Base-by-base conservation (phyloP, 176 grass and related monocot species). In the Elymus sibiricus region DNA sequence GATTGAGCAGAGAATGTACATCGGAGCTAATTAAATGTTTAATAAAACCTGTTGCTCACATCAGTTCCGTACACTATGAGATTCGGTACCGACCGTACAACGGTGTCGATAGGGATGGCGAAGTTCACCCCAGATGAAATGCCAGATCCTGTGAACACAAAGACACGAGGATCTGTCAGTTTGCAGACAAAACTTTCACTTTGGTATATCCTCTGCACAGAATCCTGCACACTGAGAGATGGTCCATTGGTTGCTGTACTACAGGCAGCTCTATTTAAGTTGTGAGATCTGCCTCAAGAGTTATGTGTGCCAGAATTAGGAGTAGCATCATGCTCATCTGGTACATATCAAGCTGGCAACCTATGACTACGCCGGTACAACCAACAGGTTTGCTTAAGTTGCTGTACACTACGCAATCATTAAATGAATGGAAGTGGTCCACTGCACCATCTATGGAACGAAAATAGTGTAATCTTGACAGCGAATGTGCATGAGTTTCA, bases 91-190 rank as follows among this genome's bases (percentile, higher is more conserved):
- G 86, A 91, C 80, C 74, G 92, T 5, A 89, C 88, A 76, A 92
- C 92, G 43, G 87, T 89, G 80, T 97, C 95, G 28, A 97, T 91
- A 5, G 92, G 92, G 73, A 97, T 94, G 25, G 95, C 95, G 19
- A 97, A 94, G 71, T 97, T 97, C 59, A 97, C 90, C 6, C 95
- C 95, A 14, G 95, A 97, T 31, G 95, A 97, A 15, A 92, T 94
- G 58, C 95, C 95, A 39, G 92, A 86, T 90, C 95, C 95, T 97
- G 86, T 61, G 1, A 86, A 70, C 55, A 77, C 26, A 77, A 15
- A 76, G 77, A 53, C 70, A 77, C 22, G 60, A 74, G 27, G 44
- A 85, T 83, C 40, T 17, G 67, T 89, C 77, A 84, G 31, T 40
- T 74, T 53, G 19, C 65, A 89, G 3, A 8, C 56, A 21, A 21